Evolutionary conservation across 2,329 filamentous ascomycete species (phyloP).

Genomic region (Venturia effusa): DNA sequence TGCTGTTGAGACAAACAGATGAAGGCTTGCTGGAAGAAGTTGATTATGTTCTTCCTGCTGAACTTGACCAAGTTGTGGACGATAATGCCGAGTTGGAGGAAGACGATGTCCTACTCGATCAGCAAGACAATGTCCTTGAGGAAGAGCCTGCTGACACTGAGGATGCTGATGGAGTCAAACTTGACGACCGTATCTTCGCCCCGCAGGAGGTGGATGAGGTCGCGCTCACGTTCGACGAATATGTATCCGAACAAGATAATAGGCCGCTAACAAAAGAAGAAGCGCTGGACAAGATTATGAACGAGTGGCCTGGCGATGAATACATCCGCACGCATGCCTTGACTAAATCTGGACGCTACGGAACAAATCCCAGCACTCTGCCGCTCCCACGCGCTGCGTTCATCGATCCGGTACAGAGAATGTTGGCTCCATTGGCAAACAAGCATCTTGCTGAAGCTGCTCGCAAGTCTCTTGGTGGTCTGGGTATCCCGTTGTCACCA

Average conservation of each 20-base stretch:
- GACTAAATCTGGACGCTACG: constrained; percentile 63
- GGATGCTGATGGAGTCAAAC: constrained; percentile 11
- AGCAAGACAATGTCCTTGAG: constrained; percentile 19
- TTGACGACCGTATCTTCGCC: neutral
- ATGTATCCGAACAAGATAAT: constrained; percentile 15
- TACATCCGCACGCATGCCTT: constrained; percentile 58
- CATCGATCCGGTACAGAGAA: constrained; percentile 54
- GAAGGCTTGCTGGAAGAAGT: constrained; percentile 54
- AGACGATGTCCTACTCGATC: constrained; percentile 21
- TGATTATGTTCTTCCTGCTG: constrained; percentile 28
- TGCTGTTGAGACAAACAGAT: constrained; percentile 43
- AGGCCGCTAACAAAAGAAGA: constrained; percentile 13
- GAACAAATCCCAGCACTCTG: constrained; percentile 62
- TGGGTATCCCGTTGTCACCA: constrained; percentile 64
- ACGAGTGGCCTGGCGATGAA: constrained; percentile 13
- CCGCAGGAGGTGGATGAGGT: constrained; percentile 38
- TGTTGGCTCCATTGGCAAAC: constrained; percentile 53
- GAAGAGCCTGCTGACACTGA: constrained; percentile 20
- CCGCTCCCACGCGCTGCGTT: constrained; percentile 62
- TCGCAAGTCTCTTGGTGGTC: constrained; percentile 65
- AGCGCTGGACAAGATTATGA: constrained; percentile 13
- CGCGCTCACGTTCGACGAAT: constrained; percentile 25
- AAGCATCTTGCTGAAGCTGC: constrained; percentile 67
- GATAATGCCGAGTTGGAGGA: constrained; percentile 16
- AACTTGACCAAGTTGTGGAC: neutral